Evolutionary conservation across 192 early-diverging fungal genomes (phyloP).

Genomic region (Backusella australiensis): DNA sequence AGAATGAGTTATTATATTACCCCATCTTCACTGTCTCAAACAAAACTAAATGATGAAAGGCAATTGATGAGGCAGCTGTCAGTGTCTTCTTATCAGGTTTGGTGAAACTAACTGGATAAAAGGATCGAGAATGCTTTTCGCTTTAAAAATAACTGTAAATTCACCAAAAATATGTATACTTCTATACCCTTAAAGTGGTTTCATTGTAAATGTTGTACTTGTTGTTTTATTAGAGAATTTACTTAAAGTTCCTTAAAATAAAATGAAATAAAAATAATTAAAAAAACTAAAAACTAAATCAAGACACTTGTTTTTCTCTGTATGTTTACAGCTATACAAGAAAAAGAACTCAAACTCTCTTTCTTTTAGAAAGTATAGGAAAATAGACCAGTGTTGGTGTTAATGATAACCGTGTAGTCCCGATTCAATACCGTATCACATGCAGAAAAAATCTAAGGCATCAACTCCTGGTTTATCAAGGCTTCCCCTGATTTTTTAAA

Average conservation of each 20-base stretch:
- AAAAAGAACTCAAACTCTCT: neutral
- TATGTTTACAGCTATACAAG: neutral
- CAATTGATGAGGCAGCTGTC: slow-evolving; percentile 13
- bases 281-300: neutral
- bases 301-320: neutral
- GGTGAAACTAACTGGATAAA: slow-evolving; percentile 3
- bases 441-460: neutral
- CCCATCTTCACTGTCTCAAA: neutral
- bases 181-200: neutral
- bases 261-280: neutral
- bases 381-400: neutral
- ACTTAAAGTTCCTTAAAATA: neutral
- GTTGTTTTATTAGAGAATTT: slow-evolving; percentile 1
- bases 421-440: neutral
- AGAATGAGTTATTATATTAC: slow-evolving; percentile 10
- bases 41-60: slow-evolving; percentile 4
- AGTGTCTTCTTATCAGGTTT: slow-evolving; percentile 17
- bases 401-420: neutral
- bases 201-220: slow-evolving; percentile 3
- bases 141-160: neutral
- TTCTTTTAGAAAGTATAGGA: neutral
- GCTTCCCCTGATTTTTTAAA: neutral
- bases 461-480: neutral
- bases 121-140: neutral
- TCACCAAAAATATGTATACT: slow-evolving; percentile 8